A percentile compares a stretch with the other conserved stretches of the same genome.
Evolutionary conservation across 371 early-diverging fungal genomes (phyloP).

Genomic region (Mortierella sp.): DNA sequence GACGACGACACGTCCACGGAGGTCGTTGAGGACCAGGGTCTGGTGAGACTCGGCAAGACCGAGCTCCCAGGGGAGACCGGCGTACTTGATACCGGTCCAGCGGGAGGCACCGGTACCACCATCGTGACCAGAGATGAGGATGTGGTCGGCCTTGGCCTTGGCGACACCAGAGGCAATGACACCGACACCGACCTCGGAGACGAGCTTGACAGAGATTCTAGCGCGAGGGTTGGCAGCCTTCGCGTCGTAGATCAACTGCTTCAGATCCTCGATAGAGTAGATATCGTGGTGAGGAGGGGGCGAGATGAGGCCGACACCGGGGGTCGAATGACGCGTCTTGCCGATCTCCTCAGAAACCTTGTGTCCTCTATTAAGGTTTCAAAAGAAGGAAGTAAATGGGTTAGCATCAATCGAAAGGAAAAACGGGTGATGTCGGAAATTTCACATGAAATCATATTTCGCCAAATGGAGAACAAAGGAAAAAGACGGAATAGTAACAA

Average conservation of each 20-base stretch:
- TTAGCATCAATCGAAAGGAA: slow-evolving; percentile 45
- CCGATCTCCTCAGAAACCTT: slow-evolving; percentile 95
- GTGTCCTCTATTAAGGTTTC: slow-evolving; percentile 66
- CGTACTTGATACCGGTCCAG: slow-evolving; percentile 98
- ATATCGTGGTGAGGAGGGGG: slow-evolving; percentile 99
- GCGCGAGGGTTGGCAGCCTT: slow-evolving; percentile 94
- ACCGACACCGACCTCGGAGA: slow-evolving; percentile 97
- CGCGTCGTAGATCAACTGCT: slow-evolving; percentile 97
- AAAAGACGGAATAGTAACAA: background rate
- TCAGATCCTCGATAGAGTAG: slow-evolving; percentile 97
- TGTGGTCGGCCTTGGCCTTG: slow-evolving; percentile 97
- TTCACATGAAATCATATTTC: slow-evolving; percentile 19
- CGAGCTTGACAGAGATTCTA: slow-evolving; percentile 96
- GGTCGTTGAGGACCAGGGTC: slow-evolving; percentile 94
- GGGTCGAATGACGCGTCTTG: slow-evolving; percentile 93
- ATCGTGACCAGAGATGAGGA: slow-evolving; percentile 96
- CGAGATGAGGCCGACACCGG: slow-evolving; percentile 95
- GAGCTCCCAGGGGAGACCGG: slow-evolving; percentile 98
- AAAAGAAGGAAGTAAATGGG: slow-evolving; percentile 25
- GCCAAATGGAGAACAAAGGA: background rate
- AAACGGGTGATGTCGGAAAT: slow-evolving; percentile 42
- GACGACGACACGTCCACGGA: slow-evolving; percentile 94
- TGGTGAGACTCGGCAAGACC: slow-evolving; percentile 98
- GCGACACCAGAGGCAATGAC: slow-evolving; percentile 97
- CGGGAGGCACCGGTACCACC: slow-evolving; percentile 98